Evolutionary conservation across 2,329 filamentous ascomycete genomes (phyloP).

Genomic region (Drechslerella dactyloides): DNA sequence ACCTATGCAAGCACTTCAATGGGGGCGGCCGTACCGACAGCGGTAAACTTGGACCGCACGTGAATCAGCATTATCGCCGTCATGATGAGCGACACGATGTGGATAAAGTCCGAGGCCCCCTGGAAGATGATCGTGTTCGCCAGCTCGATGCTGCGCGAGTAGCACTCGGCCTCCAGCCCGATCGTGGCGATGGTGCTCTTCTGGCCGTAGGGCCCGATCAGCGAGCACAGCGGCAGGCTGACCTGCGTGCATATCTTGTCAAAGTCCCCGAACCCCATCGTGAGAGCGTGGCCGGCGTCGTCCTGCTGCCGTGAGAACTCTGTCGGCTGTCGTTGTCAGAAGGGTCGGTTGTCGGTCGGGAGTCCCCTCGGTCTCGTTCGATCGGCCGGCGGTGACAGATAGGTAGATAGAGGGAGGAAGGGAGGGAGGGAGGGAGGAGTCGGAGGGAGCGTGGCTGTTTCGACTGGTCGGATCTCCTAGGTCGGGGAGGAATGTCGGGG

Average conservation of each 20-base stretch:
- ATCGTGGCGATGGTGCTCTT: slow-evolving; percentile 65
- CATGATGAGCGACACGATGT: slow-evolving; percentile 89
- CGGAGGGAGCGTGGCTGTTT: no score
- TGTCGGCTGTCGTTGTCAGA: not conserved
- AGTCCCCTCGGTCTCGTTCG: no score
- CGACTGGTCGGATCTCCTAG: not conserved
- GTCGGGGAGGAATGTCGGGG: not conserved
- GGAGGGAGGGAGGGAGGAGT: not conserved
- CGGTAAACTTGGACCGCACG: slow-evolving; percentile 95
- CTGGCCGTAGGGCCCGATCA: slow-evolving; percentile 69
- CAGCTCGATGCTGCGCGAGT: slow-evolving; percentile 90
- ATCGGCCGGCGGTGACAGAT: no score
- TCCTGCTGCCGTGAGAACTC: slow-evolving; percentile 3
- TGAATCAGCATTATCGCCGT: slow-evolving; percentile 97
- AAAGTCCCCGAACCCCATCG: slow-evolving; percentile 90
- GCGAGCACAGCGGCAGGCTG: slow-evolving; percentile 82
- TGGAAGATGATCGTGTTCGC: slow-evolving; percentile 99
- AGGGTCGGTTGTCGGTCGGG: no score
- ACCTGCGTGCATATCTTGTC: slow-evolving; percentile 82
- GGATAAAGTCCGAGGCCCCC: slow-evolving; percentile 85
- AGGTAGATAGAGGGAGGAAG: not conserved
- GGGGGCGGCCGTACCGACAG: slow-evolving; percentile 77
- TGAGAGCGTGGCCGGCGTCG: slow-evolving; percentile 24
- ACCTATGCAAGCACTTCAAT: no score
- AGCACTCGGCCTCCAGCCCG: slow-evolving; percentile 85